phyloP scores from a whole-genome alignment of 148 eudicot species.

The Silene conica region DNA sequence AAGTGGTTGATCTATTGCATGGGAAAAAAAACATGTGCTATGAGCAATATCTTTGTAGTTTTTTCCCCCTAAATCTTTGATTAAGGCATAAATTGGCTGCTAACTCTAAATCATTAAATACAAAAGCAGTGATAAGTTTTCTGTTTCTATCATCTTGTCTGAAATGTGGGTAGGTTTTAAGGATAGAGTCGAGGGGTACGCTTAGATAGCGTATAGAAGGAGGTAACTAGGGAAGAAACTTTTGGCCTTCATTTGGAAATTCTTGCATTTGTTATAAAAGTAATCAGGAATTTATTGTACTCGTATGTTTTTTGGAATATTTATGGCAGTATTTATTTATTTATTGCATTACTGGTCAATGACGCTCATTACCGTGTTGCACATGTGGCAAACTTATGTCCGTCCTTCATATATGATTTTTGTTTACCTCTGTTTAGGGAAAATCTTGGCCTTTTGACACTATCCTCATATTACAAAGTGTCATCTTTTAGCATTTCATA shows the following conservation, averaged over 20 bases:
- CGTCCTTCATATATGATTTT: background rate
- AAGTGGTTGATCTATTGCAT: background rate
- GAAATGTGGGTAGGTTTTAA: background rate
- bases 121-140: background rate
- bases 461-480: background rate
- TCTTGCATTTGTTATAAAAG: background rate
- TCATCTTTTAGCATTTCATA: background rate
- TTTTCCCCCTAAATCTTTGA: too few relatives aligned
- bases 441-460: background rate
- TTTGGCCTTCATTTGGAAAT: background rate
- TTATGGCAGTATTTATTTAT: background rate
- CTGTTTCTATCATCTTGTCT: background rate
- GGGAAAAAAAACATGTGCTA: background rate
- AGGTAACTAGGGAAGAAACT: background rate
- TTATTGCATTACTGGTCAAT: background rate
- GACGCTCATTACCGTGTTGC: background rate
- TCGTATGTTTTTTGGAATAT: background rate
- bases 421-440: background rate
- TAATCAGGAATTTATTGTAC: background rate
- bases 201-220: background rate
- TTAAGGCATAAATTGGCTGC: background rate
- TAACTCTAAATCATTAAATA: background rate
- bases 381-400: background rate
- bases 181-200: background rate
- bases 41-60: background rate